Base-by-base conservation (phyloP, 73 alveolate genomes). In the Paramecium caudatum region DNA sequence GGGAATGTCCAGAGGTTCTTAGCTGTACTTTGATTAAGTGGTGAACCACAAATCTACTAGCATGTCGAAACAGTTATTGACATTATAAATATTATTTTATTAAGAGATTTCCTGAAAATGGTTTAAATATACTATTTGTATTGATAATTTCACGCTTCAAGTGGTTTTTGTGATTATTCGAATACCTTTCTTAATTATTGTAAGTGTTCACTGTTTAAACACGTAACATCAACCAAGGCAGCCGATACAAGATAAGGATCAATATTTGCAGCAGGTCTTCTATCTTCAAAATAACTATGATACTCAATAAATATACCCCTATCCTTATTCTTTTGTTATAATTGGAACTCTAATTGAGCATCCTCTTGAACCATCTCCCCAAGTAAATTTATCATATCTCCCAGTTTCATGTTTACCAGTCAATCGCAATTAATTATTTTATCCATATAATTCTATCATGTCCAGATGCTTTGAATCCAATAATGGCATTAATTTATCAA, bases 201-300 rank as follows among this genome's bases (percentile, higher is more conserved):
- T 34, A 68, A 34, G 34, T 68, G 25, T 10, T 74, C 47, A 17
- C 69, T 37, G 12, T 41, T 4, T 37, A 74, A 43, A 74, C 68
- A 74, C 17, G 96, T 94, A 21, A 95, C 46, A 62, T 96, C 97
- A 5, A 85, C 91, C 30, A 96, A 47, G 10, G 80, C 63, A 16
- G 96, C 96, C 50, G 95, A 43, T 16, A 95, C 96, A 6, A 96
- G 88, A 81, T 97, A 97, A 12, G 98, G 98, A 82, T 97, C 99
- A 16, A 95, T 93, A 88, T 97, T 96, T 19, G 98, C 91, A 1
- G 98, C 99, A 4, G 99, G 98, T 43, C 98, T 95, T 82, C 99
- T 92, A 78, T 97, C 98, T 92, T 97, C 99, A 91, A 94, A 78
- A 90, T 94, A 95, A 7, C 95, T 94, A 17, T 12, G 37, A 32